Percentiles rank a stretch among this genome's conserved stretches.
Evolutionary conservation across 495 filamentous ascomycete species (phyloP).

Genomic region (Cercophora newfieldiana): DNA sequence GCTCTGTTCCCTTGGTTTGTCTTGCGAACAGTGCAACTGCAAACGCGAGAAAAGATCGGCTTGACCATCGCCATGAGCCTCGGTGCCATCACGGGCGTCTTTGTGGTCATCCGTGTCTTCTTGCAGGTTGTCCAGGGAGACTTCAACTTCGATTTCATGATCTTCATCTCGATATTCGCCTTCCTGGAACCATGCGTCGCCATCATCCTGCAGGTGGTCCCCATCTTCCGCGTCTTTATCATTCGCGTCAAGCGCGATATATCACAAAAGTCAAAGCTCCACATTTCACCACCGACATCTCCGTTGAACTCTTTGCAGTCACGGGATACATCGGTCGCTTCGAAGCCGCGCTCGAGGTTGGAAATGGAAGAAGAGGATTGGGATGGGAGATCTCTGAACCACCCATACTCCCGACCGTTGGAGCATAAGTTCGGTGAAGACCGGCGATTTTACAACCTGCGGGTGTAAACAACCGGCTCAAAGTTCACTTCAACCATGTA

Average conservation of each 20-base stretch:
- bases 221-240: constrained; percentile 27
- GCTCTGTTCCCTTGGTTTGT: constrained; percentile 37
- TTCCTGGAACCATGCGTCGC: constrained; percentile 26
- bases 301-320: not conserved
- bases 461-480: not conserved
- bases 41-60: constrained; percentile 35
- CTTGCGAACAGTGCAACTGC: constrained; percentile 31
- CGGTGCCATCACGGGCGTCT: constrained; percentile 24
- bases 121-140: constrained; percentile 14
- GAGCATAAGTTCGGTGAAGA: not conserved
- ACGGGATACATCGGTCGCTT: not conserved
- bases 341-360: not conserved
- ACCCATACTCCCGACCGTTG: not conserved
- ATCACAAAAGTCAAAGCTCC: not conserved
- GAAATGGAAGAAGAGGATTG: not conserved
- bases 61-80: constrained; percentile 38
- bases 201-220: constrained; percentile 27
- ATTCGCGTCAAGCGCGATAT: not conserved
- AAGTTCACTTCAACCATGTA: not conserved
- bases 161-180: constrained; percentile 30
- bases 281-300: not conserved
- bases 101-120: constrained; percentile 22
- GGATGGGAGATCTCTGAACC: not conserved
- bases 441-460: not conserved
- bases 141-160: constrained; percentile 23